Evolutionary conservation across 192 early-diverging fungal species (phyloP).

Genomic region (Rhizoclosmatium globosum): DNA sequence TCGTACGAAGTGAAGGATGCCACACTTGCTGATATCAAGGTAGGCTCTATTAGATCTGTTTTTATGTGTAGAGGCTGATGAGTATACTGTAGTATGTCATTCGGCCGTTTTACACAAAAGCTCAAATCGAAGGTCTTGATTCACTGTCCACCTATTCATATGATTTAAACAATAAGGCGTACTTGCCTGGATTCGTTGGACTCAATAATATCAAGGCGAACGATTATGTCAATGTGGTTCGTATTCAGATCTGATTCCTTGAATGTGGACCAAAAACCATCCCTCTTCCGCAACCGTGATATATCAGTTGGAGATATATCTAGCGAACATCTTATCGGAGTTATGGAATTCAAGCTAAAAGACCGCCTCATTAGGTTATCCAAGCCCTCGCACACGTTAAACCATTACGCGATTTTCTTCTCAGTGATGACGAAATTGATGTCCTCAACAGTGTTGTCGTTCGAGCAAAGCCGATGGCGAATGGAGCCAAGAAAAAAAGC

Average conservation of each 20-base stretch:
- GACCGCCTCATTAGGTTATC: slow-evolving; percentile 53
- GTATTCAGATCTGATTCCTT: background rate
- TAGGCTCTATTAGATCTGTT: slow-evolving; percentile 31
- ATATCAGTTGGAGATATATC: too few relatives aligned
- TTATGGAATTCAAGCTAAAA: too few relatives aligned
- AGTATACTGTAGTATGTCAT: slow-evolving; percentile 73
- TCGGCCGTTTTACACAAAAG: slow-evolving; percentile 77
- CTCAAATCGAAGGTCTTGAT: slow-evolving; percentile 76
- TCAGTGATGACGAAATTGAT: slow-evolving; percentile 60
- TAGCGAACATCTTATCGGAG: too few relatives aligned
- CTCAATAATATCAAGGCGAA: slow-evolving; percentile 95
- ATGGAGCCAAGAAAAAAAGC: slow-evolving; percentile 20
- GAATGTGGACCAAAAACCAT: too few relatives aligned
- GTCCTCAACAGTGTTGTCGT: slow-evolving; percentile 11
- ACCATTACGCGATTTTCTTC: slow-evolving; percentile 84
- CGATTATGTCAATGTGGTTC: slow-evolving; percentile 88
- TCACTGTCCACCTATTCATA: slow-evolving; percentile 63
- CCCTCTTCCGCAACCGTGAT: too few relatives aligned
- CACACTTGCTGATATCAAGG: slow-evolving; percentile 93
- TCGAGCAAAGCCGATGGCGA: background rate
- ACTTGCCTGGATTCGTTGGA: slow-evolving; percentile 91
- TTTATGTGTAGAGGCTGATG: too few relatives aligned
- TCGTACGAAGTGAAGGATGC: slow-evolving; percentile 88
- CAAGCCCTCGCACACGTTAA: slow-evolving; percentile 88
- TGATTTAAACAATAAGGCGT: slow-evolving; percentile 87